Base-by-base conservation (phyloP, 306 rosid species). In the Prunus mume region DNA sequence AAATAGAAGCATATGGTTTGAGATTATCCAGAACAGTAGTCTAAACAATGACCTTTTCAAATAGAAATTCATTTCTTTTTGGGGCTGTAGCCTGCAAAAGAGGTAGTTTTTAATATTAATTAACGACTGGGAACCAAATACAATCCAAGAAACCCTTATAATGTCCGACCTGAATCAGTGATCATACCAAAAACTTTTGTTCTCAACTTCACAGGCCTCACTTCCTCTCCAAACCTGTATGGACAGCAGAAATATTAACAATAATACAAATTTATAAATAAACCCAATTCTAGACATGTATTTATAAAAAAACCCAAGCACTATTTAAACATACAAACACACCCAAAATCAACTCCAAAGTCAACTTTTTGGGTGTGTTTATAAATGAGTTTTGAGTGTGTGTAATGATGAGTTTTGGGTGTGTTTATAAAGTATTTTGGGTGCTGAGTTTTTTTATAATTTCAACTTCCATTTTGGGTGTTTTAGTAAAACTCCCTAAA, bases 161-260 rank as follows among this genome's bases (percentile, higher is more conserved):
- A 60, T 22, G 15, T 24, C 28, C 28, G 0, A 27, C 3, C 3
- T 27, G 28, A 55, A 43, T 28, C 45, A 15, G 14, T 19, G 12
- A 27, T 27, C 83, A 34, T 94, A 94, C 98, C 98, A 76, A 94
- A 92, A 74, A 94, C 98, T 85, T 86, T 94, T 46, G 93, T 94
- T 69, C 96, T 91, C 89, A 94, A 86, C 89, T 94, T 94, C 56
- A 94, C 92, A 9, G 98, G 98, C 81, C 98, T 87, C 98, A 94
- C 92, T 88, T 94, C 98, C 89, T 94, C 98, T 77, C 98, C 98
- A 85, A 94, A 94, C 89, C 98, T 94, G 85, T 56, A 67, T 73
- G 76, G 22, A 56, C 78, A 85, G 75, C 70, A 56, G 64, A 85
- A 73, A 78, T 20, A 47, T 65, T 74, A n/a, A n/a, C n/a, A n/a